Evolutionary conservation across 352 stramenopile genomes (phyloP), one percentile per base, ranked within the genome.

Genomic region (Hyaloperonospora brassicae): DNA sequence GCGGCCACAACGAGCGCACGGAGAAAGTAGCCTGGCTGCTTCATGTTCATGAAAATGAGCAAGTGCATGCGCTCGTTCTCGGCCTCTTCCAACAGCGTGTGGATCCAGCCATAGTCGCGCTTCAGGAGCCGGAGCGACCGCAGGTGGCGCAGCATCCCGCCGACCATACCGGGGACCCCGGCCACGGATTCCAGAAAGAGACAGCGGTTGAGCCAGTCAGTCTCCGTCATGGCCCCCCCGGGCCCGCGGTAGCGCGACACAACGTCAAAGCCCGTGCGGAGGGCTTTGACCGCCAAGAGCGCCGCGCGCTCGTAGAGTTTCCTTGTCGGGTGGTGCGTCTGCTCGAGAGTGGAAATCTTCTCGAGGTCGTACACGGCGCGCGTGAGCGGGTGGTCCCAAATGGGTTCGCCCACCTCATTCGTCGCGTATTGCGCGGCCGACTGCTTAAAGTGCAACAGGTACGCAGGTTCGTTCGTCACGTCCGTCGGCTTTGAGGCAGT

Each of bases 31-130:
- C 79, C 73, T 0, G 87, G 87, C 54, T 96, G 73, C 65, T 93
- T 95, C 64, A 97, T 79, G 47, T 80, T 76, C 54, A 96, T 73
- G 63, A 93, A 95, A 59, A 93, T 93, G 35, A 97, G 70, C 31
- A 97, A 59, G 67, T 97, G 91, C 87, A 97, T 97, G 47, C 89
- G 73, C 73, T 97, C 90, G 70, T 97, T 97, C 71, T 97, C 90
- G n/a, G 87, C 87, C 54, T 97, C 90, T 51, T 96, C 90, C 0
- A 96, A 69, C 4, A 97, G 66, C n/a, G 89, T 90, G 66, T 91
- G 72, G 68, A 97, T 96, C 86, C 85, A 95, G 14, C 87, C 87
- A 45, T 95, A 87, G 73, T 96, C 87, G 17, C 89, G 79, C 25
- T 73, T 65, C 69, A 97, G 89, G 13, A 69, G 73, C 1, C 87